Base-by-base conservation (phyloP, 768 basidiomycete genomes). In the Boletus rubroflammeus region DNA sequence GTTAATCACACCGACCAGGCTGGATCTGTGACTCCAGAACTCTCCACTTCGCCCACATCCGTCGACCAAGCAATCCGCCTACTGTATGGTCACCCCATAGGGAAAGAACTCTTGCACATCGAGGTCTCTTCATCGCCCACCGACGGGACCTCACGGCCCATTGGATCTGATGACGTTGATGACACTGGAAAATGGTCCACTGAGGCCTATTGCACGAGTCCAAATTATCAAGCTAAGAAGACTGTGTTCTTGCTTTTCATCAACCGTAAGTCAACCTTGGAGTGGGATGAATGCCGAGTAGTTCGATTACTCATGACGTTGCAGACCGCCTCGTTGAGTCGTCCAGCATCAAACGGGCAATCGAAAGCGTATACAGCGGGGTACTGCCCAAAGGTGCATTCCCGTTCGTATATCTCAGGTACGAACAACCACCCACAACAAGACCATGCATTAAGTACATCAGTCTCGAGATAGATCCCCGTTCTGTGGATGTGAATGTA, bases 341-440 rank as follows among this genome's bases (percentile, higher is more conserved):
- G 0, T 73, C 80, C 0, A 81, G 89, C 29, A 88, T 98, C 68
- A 93, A 91, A 70, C 84, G 86, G 38, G 90, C 93, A 0, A 76
- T 98, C 26, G 96, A 98, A 66, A 81, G 81, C 2, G 83, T 91
- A 14, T 99, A 98, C 71, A 85, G 78, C 25, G 81, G 82, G 11
- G 79, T 96, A 41, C 76, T 99, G 19, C 90, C 96, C 0, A 98
- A 98, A 71, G 95, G 94, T 6, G 73, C 86, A 9, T 87, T 74
- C 32, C 94, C 96, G 1, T 98, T 95, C 70, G 77, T 96, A n/a
- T 98, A 98, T 69, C 76, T 98, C 36, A 93, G 92, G 94, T 93
- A 54, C n/a, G 74, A 32, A 26, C 17, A 26, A 35, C 6, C 13
- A 55, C 10, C 5, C 34, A 21, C 21, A n/a, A 23, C 29, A 6